A percentile compares a stretch with the other conserved stretches of the same genome.
Conservation (phyloP, 192 early-diverging fungal species). For the Linnemannia schmuckeri region DNA sequence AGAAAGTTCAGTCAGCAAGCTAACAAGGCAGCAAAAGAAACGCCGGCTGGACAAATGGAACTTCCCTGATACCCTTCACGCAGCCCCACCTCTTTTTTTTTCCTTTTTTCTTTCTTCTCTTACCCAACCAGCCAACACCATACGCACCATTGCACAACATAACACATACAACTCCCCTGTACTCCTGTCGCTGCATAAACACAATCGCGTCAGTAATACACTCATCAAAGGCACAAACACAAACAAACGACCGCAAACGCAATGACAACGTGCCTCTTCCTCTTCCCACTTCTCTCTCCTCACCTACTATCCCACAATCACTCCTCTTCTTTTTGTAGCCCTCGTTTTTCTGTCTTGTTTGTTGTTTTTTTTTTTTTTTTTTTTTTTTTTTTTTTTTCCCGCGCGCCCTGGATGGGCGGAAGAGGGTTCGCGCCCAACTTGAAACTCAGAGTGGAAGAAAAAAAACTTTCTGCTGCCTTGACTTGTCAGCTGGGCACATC, state of each 20-base stretch:
- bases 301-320: neutral
- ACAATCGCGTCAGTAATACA: neutral
- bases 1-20: too few relatives aligned
- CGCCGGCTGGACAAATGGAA: neutral
- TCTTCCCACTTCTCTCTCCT: neutral
- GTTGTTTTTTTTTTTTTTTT: neutral
- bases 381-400: neutral
- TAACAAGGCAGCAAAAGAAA: neutral
- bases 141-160: neutral
- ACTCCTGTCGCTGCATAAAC: neutral
- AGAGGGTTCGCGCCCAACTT: conserved; percentile 4
- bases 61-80: neutral
- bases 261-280: neutral
- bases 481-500: neutral
- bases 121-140: neutral
- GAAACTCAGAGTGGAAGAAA: neutral
- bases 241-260: neutral
- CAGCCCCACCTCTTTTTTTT: neutral
- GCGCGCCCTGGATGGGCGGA: neutral
- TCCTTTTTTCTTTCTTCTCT: neutral
- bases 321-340: neutral
- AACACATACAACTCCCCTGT: neutral
- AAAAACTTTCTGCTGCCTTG: neutral
- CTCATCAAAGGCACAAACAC: neutral
- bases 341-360: neutral